phyloP scores from a whole-genome alignment of 257 asterid species.

The Lycium barbarum region DNA sequence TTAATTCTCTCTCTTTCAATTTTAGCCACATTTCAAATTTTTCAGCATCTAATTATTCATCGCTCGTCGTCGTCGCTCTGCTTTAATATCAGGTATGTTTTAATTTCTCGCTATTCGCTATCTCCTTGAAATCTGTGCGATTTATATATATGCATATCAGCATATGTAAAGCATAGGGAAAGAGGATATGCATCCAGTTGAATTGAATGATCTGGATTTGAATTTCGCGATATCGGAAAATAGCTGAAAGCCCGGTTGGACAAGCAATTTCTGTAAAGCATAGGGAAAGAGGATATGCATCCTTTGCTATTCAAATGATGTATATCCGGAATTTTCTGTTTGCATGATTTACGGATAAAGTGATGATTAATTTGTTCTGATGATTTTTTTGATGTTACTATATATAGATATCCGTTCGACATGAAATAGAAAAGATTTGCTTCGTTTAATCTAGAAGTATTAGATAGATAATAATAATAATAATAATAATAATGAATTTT shows the following conservation, averaged over 20 bases:
- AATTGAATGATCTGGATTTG: not conserved
- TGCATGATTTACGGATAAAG: not conserved
- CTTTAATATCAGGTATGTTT: slow-evolving; percentile 22
- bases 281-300: not conserved
- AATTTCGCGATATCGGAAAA: not conserved
- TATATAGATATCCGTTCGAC: not conserved
- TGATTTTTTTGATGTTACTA: too few species aligned
- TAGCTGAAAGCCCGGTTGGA: not conserved
- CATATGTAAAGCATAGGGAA: too few species aligned
- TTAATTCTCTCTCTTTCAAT: slow-evolving; percentile 22
- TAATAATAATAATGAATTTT: not conserved
- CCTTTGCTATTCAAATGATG: not conserved
- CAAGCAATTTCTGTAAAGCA: not conserved
- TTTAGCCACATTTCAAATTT: slow-evolving; percentile 23
- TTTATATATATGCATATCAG: not conserved
- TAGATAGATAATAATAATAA: not conserved
- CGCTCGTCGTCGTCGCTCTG: not conserved
- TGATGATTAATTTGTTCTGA: not conserved
- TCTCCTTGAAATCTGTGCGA: not conserved
- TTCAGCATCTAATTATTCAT: not conserved
- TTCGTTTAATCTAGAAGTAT: not conserved
- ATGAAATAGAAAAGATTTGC: not conserved
- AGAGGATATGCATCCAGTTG: not conserved
- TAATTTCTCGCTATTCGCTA: too few species aligned
- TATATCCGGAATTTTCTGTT: not conserved